Percentiles rank a stretch among this genome's conserved stretches.
Evolutionary conservation across 371 early-diverging fungal genomes (phyloP).

Genomic region (Mucor plumbeus): DNA sequence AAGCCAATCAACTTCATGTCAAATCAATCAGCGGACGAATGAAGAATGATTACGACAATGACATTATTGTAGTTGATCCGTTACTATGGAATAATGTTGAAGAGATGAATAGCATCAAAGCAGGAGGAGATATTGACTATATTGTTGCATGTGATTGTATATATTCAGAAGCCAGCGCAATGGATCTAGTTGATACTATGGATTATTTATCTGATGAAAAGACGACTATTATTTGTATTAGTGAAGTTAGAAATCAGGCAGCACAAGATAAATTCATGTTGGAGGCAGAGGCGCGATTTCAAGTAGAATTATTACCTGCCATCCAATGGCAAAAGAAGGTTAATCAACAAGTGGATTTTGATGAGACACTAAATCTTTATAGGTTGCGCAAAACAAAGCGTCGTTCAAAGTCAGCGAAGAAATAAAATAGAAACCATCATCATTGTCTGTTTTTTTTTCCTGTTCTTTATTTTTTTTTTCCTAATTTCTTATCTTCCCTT

Average conservation of each 20-base stretch:
- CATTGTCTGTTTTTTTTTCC: background rate
- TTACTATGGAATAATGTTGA: slow-evolving; percentile 53
- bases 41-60: slow-evolving; percentile 37
- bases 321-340: slow-evolving; percentile 51
- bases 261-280: slow-evolving; percentile 54
- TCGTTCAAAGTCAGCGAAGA: slow-evolving; percentile 25
- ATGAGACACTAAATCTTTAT: slow-evolving; percentile 55
- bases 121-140: slow-evolving; percentile 50
- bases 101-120: slow-evolving; percentile 38
- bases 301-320: slow-evolving; percentile 48
- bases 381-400: slow-evolving; percentile 34
- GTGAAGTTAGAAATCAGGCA: slow-evolving; percentile 58
- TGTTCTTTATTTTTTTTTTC: slow-evolving; percentile 13
- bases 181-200: slow-evolving; percentile 56
- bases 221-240: slow-evolving; percentile 54
- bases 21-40: slow-evolving; percentile 45
- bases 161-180: slow-evolving; percentile 59
- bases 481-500: slow-evolving; percentile 12
- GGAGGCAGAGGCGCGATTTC: slow-evolving; percentile 43
- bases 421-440: background rate
- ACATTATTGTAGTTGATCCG: slow-evolving; percentile 39
- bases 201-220: slow-evolving; percentile 36
- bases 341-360: slow-evolving; percentile 40
- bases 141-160: slow-evolving; percentile 61
- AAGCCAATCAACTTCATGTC: slow-evolving; percentile 41